Base-by-base conservation (phyloP, 2,329 filamentous ascomycete species). In the Aureobasidium uvarum region DNA sequence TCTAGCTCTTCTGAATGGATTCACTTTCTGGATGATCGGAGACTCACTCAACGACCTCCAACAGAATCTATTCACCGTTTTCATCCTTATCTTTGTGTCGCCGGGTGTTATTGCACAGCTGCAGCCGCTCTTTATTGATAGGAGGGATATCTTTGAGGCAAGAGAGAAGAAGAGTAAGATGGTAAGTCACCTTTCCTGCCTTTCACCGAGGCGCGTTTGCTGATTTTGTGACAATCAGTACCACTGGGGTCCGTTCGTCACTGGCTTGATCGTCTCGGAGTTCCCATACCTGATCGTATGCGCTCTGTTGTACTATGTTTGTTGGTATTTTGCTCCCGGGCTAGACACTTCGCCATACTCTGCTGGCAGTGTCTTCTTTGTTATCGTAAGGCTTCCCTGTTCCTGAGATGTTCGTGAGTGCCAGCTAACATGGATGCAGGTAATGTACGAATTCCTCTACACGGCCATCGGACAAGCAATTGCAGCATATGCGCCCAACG, bases 161-260 rank as follows among this genome's bases (percentile, higher is more conserved):
- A 82, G 83, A 55, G 83, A 89, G 89, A 71, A 81, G 85, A 0
- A 56, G 20, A 28, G 20, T 0, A 56, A 56, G 20, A 56, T 56
- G 52, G 0, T 91, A 88, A 88, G 81, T 84, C 69, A 86, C 82
- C 0, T 91, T 91, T 74, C 82, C 91, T 74, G 76, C 87, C 1
- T 83, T 86, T 71, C 89, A 89, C 71, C 6, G 2, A 41, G 38
- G 18, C 14, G 14, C 38, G 18, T 5, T 14, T 18, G 16, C 14
- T 41, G 16, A 41, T 41, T 4, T 41, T 41, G 43, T 46, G 20
- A 41, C 38, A 41, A 1, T 25, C 14, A 46, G 43, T 50, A 50
- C 46, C 23, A 28, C 11, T 50, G 46, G 46, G 23, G 23, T 16
- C 23, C 46, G 1, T 50, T 50, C 23, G 46, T 50, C 5, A 50